Evolutionary conservation across 208 protist species (phyloP), one percentile per base, ranked within the genome.

Genomic region (Crithidia acanthocephali): DNA sequence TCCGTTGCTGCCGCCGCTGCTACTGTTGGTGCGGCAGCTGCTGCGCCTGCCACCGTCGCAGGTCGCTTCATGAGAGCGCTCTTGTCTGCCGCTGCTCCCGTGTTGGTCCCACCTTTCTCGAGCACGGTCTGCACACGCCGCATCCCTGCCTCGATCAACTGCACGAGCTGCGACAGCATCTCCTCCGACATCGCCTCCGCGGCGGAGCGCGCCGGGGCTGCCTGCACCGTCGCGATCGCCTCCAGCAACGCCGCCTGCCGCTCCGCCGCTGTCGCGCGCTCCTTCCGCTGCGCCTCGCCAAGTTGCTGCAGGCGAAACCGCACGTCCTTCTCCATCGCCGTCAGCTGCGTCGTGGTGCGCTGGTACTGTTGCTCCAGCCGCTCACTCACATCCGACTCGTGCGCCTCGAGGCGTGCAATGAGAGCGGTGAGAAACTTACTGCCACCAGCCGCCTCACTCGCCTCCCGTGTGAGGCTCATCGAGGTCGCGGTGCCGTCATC

Each of bases 111-210:
- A 8, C 25, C 63, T 18, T 30, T 45, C 51, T 58, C 50, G 50
- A 93, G 59, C 30, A 78, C 72, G 27, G 62, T 58, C n/a, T 83
- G 72, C 42, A 91, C 81, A 6, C 74, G 72, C 45, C 64, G 63
- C 72, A 94, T 80, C 5, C 89, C 84, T 27, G 75, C 80, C 47
- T 92, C 62, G 59, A 94, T 92, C 28, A 91, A 75, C 20, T 81
- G 37, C 51, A 85, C 72, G 11, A 93, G 81, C 50, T 84, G 71
- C 30, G 30, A 32, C 28, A 72, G 44, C 72, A 74, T 66, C 32
- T 61, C 64, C 63, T 79, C 76, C 45, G 68, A 70, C 63, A 85
- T 80, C 30, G 71, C 71, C 25, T 79, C 72, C 40, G 56, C 47
- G 18, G 32, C 25, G 11, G 52, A 44, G 20, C 30, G 28, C 11